Evolutionary conservation across 768 basidiomycete species (phyloP).

Genomic region (Gloeostereum incarnatum): DNA sequence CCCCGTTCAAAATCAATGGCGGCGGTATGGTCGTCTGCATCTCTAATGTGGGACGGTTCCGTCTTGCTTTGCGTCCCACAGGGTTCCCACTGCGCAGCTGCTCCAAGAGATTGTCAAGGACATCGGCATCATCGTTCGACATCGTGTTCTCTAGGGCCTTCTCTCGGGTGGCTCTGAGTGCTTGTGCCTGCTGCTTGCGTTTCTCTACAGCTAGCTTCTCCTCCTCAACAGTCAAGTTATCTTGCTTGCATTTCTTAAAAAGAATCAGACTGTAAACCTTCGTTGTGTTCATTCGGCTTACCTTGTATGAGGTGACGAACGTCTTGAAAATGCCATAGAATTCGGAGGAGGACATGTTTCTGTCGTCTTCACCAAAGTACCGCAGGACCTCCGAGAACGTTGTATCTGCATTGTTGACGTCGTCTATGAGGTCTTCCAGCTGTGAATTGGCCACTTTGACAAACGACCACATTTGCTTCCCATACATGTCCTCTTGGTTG

Average conservation of each 20-base stretch:
- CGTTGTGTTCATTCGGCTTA: too few species aligned
- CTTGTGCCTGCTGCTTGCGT: slow-evolving; percentile 60
- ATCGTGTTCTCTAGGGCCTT: slow-evolving; percentile 31
- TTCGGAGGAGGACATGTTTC: slow-evolving; percentile 76
- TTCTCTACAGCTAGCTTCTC: slow-evolving; percentile 60
- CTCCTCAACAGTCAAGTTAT: slow-evolving; percentile 69
- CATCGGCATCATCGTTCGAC: slow-evolving; percentile 44
- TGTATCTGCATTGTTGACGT: slow-evolving; percentile 78
- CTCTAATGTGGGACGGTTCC: slow-evolving; percentile 23
- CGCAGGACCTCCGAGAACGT: slow-evolving; percentile 78
- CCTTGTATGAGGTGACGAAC: slow-evolving; percentile 89
- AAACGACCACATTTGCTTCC: slow-evolving; percentile 89
- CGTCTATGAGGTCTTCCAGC: slow-evolving; percentile 78
- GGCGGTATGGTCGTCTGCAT: slow-evolving; percentile 21
- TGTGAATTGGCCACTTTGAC: slow-evolving; percentile 64
- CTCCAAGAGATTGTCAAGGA: slow-evolving; percentile 64
- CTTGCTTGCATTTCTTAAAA: slow-evolving; percentile 74
- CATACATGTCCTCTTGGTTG: slow-evolving; percentile 67
- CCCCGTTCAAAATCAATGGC: slow-evolving; percentile 17
- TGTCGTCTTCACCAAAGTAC: slow-evolving; percentile 93
- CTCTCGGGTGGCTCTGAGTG: slow-evolving; percentile 45
- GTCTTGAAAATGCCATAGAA: slow-evolving; percentile 98
- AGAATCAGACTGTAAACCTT: slow-evolving; percentile 6
- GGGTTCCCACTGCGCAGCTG: slow-evolving; percentile 65
- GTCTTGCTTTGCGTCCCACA: slow-evolving; percentile 43